Conservation (phyloP, 768 basidiomycete genomes). For the Leccinum obscurum region DNA sequence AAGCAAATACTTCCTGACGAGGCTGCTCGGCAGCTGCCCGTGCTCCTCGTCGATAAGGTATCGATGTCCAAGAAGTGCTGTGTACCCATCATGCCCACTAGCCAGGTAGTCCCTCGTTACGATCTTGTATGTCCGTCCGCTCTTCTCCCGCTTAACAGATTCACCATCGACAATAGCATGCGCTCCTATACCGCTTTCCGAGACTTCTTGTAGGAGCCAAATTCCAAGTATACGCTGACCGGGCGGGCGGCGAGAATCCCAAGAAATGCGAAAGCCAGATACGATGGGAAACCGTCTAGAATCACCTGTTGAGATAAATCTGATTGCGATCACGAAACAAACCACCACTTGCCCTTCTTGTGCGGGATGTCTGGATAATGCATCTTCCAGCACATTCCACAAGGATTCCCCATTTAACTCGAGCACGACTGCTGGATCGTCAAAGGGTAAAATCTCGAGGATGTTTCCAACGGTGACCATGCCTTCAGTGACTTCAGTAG, state of each 20-base stretch:
- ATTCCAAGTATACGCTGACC: conserved; percentile 74
- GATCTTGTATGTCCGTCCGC: conserved; percentile 67
- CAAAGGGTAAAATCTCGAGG: conserved; percentile 85
- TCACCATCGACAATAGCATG: conserved; percentile 46
- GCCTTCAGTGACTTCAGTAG: conserved; percentile 41
- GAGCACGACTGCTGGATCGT: conserved; percentile 79
- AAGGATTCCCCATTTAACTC: conserved; percentile 77
- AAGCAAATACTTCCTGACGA: conserved; percentile 83
- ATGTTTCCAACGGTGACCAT: conserved; percentile 82
- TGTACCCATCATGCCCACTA: conserved; percentile 81
- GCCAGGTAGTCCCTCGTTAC: conserved; percentile 90
- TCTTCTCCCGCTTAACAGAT: conserved; percentile 50
- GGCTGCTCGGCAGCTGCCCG: conserved; percentile 72
- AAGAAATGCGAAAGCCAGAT: conserved; percentile 79
- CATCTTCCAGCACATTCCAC: conserved; percentile 77
- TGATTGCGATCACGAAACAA: neutral
- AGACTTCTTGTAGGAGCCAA: conserved; percentile 50
- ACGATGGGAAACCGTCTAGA: conserved; percentile 84
- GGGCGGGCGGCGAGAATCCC: conserved; percentile 78
- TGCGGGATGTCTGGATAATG: conserved; percentile 77
- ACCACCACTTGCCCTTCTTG: conserved; percentile 73
- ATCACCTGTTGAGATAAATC: neutral
- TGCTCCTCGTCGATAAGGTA: conserved; percentile 83
- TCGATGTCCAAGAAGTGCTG: conserved; percentile 60
- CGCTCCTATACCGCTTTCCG: conserved; percentile 25